phyloP scores from a whole-genome alignment of 805 yeast species.

The Candida silvicultrix region DNA sequence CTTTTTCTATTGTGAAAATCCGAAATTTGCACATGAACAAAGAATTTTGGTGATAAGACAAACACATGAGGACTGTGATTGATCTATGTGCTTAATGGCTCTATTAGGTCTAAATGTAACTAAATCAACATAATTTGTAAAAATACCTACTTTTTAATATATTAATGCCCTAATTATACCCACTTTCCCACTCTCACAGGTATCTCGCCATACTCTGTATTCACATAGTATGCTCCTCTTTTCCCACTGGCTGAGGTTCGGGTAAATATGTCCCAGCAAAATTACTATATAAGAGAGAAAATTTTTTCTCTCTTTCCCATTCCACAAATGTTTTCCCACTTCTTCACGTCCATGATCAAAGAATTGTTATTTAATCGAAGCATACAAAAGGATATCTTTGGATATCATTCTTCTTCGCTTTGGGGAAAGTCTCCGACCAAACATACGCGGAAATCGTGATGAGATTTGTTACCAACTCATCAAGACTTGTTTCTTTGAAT shows the following conservation, averaged over 20 bases:
- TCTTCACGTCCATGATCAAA: constrained; percentile 54
- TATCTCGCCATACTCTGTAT: background rate
- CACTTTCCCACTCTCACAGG: background rate
- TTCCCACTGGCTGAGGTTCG: background rate
- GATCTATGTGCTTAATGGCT: no score
- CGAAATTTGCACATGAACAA: background rate
- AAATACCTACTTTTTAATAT: background rate
- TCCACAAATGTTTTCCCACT: background rate
- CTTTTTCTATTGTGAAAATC: background rate
- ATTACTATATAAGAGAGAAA: background rate
- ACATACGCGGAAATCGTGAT: constrained; percentile 59
- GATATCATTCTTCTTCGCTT: constrained; percentile 36
- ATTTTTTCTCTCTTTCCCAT: constrained; percentile 1
- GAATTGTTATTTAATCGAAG: constrained; percentile 68
- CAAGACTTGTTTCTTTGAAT: constrained; percentile 9
- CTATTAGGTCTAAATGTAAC: no score
- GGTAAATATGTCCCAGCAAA: background rate
- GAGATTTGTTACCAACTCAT: constrained; percentile 36
- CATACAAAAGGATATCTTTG: constrained; percentile 42
- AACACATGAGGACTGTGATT: no score
- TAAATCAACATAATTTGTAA: background rate
- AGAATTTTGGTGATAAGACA: background rate
- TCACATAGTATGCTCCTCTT: background rate
- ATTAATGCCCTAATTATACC: background rate
- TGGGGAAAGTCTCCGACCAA: constrained; percentile 90